Conservation (phyloP, 1,284 basidiomycete genomes). For the Meira nashicola region DNA sequence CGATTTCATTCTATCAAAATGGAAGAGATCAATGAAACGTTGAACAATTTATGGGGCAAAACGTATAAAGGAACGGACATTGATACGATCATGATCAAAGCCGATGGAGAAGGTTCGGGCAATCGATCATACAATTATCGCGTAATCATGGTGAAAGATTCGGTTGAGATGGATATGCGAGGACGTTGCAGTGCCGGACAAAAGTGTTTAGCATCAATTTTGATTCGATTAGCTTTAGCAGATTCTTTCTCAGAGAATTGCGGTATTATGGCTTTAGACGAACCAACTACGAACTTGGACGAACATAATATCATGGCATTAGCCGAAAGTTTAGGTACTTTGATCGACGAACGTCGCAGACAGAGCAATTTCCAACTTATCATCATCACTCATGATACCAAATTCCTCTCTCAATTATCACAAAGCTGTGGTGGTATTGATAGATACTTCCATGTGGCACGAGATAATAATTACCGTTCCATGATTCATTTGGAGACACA, state of each 20-base stretch:
- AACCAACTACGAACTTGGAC: constrained; percentile 96
- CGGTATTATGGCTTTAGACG: constrained; percentile 93
- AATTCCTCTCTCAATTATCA: constrained; percentile 41
- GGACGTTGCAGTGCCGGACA: constrained; percentile 97
- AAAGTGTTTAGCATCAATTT: constrained; percentile 98
- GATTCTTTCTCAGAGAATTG: constrained; percentile 97
- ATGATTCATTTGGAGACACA: constrained; percentile 18
- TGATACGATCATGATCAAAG: constrained; percentile 91
- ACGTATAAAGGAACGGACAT: constrained; percentile 99
- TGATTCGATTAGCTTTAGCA: constrained; percentile 93
- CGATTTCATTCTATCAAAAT: constrained; percentile 97
- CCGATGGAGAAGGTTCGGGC: constrained; percentile 75
- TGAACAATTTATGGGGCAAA: constrained; percentile 76
- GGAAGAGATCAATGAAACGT: constrained; percentile 96
- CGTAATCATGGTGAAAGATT: constrained; percentile 93
- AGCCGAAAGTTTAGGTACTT: constrained; percentile 79
- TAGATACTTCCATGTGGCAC: constrained; percentile 47
- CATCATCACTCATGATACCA: constrained; percentile 64
- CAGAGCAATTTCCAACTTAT: constrained; percentile 94
- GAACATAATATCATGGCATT: constrained; percentile 93
- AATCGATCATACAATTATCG: constrained; percentile 87
- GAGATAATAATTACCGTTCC: constrained; percentile 24
- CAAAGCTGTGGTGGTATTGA: constrained; percentile 41
- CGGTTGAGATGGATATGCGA: constrained; percentile 99
- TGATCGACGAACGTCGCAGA: constrained; percentile 48